Evolutionary conservation across 495 filamentous ascomycete genomes (phyloP).

Genomic region (Pyrenula massariospora): DNA sequence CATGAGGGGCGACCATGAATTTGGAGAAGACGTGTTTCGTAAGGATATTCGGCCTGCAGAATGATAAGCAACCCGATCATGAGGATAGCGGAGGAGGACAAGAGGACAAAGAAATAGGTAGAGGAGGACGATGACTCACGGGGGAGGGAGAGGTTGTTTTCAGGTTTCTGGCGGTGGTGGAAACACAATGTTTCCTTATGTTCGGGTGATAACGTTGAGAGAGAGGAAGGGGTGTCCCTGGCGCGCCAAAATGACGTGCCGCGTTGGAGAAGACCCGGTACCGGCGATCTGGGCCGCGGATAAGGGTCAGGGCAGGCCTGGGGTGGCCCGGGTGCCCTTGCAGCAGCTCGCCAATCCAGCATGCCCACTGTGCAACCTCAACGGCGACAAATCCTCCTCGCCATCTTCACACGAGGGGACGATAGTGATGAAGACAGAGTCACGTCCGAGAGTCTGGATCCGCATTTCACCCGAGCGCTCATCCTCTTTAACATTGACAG

Average conservation of each 20-base stretch:
- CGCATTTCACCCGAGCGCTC: too few relatives aligned
- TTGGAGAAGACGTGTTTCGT: neutral
- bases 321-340: too few relatives aligned
- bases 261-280: neutral
- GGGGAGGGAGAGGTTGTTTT: neutral
- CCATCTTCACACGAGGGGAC: too few relatives aligned
- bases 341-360: neutral
- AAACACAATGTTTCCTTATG: neutral
- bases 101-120: neutral
- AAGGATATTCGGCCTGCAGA: neutral
- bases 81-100: neutral
- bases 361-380: too few relatives aligned
- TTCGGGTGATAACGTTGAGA: neutral
- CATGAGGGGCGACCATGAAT: constrained; percentile 16
- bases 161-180: neutral
- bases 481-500: neutral
- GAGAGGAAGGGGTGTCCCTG: neutral
- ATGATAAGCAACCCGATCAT: neutral
- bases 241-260: neutral
- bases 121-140: neutral
- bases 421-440: too few relatives aligned
- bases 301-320: too few relatives aligned
- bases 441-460: too few relatives aligned
- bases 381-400: too few relatives aligned
- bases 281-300: neutral